These are phyloP conservation scores for Dendrobium officinale DNA, from an alignment of 106 monocot species.

Conservation along the genomic window DNA sequence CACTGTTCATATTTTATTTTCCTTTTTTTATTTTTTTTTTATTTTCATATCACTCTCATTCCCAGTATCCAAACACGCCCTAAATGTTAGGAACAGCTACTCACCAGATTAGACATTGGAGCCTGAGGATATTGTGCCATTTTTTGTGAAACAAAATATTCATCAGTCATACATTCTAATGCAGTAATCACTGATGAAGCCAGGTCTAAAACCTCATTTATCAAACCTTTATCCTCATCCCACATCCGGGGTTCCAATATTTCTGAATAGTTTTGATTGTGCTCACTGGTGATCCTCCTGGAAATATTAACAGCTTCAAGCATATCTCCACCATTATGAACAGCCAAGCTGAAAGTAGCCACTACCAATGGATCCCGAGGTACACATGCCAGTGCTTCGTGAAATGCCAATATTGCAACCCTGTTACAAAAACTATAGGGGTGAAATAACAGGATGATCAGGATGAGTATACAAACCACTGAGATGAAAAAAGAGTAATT, in stretches of 20 bases:
- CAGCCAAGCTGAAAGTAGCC: constrained; percentile 62
- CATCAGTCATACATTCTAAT: constrained; percentile 76
- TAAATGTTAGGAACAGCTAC: constrained; percentile 1
- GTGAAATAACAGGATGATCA: not conserved
- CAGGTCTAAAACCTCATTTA: constrained; percentile 41
- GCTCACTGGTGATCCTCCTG: constrained; percentile 34
- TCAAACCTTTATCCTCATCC: constrained; percentile 31
- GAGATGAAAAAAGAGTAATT: not conserved
- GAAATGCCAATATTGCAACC: constrained; percentile 81
- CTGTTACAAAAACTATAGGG: constrained; percentile 19
- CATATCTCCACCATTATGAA: constrained; percentile 88
- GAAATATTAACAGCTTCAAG: constrained; percentile 61
- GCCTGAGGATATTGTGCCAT: constrained; percentile 83
- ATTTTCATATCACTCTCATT: not conserved
- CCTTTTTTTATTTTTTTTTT: not conserved
- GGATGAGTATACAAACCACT: not conserved
- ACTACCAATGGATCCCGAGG: constrained; percentile 69
- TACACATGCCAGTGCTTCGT: constrained; percentile 52
- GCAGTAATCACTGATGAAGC: constrained; percentile 38
- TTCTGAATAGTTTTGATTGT: constrained; percentile 49
- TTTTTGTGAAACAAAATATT: constrained; percentile 50
- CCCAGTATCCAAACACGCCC: not conserved
- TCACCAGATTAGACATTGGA: constrained; percentile 77
- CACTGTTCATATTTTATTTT: not conserved
- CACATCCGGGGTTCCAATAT: constrained; percentile 39